A percentile compares a stretch with the other conserved stretches of the same genome.
Evolutionary conservation across 2,329 filamentous ascomycete genomes (phyloP).

Genomic region (Hymenotorrendiella dingleyae): DNA sequence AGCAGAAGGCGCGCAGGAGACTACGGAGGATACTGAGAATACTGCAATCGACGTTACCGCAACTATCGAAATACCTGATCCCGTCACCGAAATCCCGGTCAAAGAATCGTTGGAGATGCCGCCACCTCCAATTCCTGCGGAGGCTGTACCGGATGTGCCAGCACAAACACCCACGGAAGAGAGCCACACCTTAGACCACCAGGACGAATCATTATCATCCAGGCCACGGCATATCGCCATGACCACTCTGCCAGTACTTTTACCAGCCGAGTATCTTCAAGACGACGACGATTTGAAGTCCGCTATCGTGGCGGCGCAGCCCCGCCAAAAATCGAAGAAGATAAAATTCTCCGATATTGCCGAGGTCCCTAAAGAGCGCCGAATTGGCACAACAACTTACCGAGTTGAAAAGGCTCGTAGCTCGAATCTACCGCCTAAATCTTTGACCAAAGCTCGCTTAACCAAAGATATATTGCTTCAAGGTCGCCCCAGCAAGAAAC

Average conservation of each 20-base stretch:
- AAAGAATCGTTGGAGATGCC: not conserved
- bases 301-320: not conserved
- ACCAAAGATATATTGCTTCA: conserved; percentile 28
- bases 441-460: conserved; percentile 16
- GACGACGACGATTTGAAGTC: conserved; percentile 16
- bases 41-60: not conserved
- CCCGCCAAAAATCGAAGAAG: conserved; percentile 19
- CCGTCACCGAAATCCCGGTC: not conserved
- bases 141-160: not conserved
- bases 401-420: conserved; percentile 20
- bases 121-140: not conserved
- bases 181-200: not conserved
- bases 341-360: conserved; percentile 23
- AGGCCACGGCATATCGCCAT: too few relatives aligned
- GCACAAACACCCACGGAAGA: not conserved
- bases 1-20: conserved; percentile 9
- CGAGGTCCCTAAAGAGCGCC: conserved; percentile 24
- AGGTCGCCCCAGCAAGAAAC: conserved; percentile 17
- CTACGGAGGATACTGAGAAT: not conserved
- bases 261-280: conserved; percentile 28
- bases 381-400: conserved; percentile 27
- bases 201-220: not conserved
- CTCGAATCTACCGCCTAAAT: conserved; percentile 25
- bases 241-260: conserved; percentile 26
- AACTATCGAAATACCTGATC: not conserved